Evolutionary conservation across 805 yeast species (phyloP), one percentile per base, ranked within the genome.

Genomic region (Metschnikowia picachoensis): DNA sequence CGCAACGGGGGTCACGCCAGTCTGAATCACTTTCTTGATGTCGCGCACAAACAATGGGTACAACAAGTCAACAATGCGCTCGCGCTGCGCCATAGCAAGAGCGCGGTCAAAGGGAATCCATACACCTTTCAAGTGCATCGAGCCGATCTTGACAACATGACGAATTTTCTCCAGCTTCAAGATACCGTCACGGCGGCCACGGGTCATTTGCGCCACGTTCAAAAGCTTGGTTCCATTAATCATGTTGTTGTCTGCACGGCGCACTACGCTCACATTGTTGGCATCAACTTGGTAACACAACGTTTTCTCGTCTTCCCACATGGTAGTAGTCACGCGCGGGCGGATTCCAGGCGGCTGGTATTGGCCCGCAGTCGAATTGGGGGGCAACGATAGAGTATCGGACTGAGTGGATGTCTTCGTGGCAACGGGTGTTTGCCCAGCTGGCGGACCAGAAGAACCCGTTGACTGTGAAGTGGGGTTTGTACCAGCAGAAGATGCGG

Each of bases 81-180:
- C 94, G 51, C 83, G 73, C 64, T 84, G 85, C 14, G 95, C 95
- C 80, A 86, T 83, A 30, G 85, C 84, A 39, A 82, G 70, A 1
- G 95, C 95, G 41, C 94, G 72, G 51, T 86, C 92, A 60, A 85
- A 85, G 1, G 95, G 95, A 48, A 87, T 85, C 95, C 95, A 87
- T 39, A 87, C 95, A 33, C 95, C 95, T 67, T 87, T 87, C 56
- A 87, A 70, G 64, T 87, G 91, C 91, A 87, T 86, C 12, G 90
- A 82, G 4, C 95, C 95, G 50, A 85, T 83, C 66, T 87, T 87
- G 37, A 87, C 92, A 20, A 87, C 95, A 60, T 85, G 87, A 35
- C 94, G 74, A 37, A 80, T 76, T 57, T 83, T 82, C 61, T 86
- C 94, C 48, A 83, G 79, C 67, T 87, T 87, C 51, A 87, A 72